Percentiles rank a stretch among this genome's conserved stretches.
These are phyloP conservation scores for Hydnomerulius pinastri DNA, from an alignment of 768 basidiomycete species.

Conservation along the genomic window DNA sequence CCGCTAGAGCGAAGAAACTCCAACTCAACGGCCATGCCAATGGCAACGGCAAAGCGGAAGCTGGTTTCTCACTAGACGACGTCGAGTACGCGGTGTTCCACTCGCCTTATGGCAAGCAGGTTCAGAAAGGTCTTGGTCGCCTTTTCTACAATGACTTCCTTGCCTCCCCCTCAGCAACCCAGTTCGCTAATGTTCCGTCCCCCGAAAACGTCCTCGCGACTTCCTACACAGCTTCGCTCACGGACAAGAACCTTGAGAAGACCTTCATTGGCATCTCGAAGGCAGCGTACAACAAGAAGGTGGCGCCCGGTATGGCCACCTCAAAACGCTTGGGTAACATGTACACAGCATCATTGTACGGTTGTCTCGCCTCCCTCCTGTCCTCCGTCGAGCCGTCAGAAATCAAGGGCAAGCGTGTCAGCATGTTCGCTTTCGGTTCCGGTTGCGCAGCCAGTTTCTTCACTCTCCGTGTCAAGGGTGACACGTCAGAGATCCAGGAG, in stretches of 20 bases:
- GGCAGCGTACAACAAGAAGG: conserved; percentile 68
- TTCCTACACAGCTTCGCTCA: conserved; percentile 71
- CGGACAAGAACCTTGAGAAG: conserved; percentile 97
- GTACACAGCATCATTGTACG: conserved; percentile 97
- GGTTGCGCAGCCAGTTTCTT: conserved; percentile 97
- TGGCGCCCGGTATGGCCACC: conserved; percentile 82
- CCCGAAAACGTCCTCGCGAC: conserved; percentile 70
- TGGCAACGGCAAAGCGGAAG: conserved; percentile 28
- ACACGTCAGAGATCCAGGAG: conserved; percentile 76
- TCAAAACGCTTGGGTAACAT: conserved; percentile 95
- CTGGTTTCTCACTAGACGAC: conserved; percentile 70
- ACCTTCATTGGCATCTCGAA: conserved; percentile 84
- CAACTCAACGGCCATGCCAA: conserved; percentile 40
- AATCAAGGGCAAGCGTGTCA: conserved; percentile 81
- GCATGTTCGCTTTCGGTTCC: conserved; percentile 95
- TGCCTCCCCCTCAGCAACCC: conserved; percentile 65
- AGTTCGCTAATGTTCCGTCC: conserved; percentile 69
- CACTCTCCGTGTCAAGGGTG: conserved; percentile 83
- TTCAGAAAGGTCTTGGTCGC: conserved; percentile 95
- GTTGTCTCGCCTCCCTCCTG: conserved; percentile 87
- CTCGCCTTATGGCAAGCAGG: conserved; percentile 98
- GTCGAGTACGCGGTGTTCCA: conserved; percentile 97
- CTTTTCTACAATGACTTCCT: conserved; percentile 93
- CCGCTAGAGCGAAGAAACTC: conserved; percentile 61
- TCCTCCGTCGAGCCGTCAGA: conserved; percentile 69